Base-by-base conservation (phyloP, 1,284 basidiomycete genomes). In the Apiotrichum brassicae region DNA sequence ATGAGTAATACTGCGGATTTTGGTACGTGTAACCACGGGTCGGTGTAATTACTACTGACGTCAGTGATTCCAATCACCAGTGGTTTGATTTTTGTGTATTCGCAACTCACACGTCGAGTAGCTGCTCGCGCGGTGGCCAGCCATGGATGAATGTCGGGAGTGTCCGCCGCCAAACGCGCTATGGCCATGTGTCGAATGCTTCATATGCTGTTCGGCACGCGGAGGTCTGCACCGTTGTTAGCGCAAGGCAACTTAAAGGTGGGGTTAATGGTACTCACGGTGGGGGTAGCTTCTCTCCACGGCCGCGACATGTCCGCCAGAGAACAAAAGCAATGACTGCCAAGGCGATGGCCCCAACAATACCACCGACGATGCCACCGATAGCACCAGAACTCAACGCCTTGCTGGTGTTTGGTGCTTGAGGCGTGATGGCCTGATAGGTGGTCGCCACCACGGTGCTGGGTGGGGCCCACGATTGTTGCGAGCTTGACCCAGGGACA, bases 351-450 rank as follows among this genome's bases (percentile, higher is more conserved):
- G 55, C 61, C 5, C 65, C 71, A 2, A 66, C 56, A 5, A 65
- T 55, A 18, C 63, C 71, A 23, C 66, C 70, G 2, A 63, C 69
- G 33, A 73, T 70, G 16, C 64, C 71, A 5, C 69, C 71, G 18
- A 72, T 73, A 2, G 63, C 65, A 4, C 65, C 62, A 34, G 58
- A 53, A 24, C 60, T 60, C 24, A 70, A 26, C 1, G 58, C 55
- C 3, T 54, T 49, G 25, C 36, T 53, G 14, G 32, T 46, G 7
- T 35, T 22, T 16, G 26, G 40, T 5, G 18, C 19, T 19, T 19
- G 18, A 12, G 26, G 40, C 32, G 26, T 8, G 11, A 16, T 16
- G 12, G 33, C 33, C 33, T 11, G 12, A 32, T 12, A 28, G 18
- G 25, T 3, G 18, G 16, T 25, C 8, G 16, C 18, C 5, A 22